Percentiles rank a stretch among this genome's conserved stretches.
These are phyloP conservation scores for Dimargaris xerosporica DNA, from an alignment of 192 early-diverging fungal species.

Conservation along the genomic window DNA sequence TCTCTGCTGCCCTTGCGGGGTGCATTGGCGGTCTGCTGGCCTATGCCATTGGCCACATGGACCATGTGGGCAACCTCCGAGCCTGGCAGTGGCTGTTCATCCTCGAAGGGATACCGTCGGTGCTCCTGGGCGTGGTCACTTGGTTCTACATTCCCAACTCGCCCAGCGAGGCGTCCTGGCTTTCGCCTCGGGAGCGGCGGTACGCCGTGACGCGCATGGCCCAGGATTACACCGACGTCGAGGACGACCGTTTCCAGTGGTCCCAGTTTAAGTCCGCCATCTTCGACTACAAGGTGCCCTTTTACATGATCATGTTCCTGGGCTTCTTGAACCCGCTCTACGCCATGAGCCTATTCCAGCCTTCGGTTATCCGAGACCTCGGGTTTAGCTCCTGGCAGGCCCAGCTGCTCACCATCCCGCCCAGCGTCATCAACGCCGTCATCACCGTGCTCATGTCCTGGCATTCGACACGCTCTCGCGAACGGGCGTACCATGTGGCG, in stretches of 20 bases:
- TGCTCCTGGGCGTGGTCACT: constrained; percentile 28
- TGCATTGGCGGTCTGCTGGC: constrained; percentile 37
- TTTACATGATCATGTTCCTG: constrained; percentile 12
- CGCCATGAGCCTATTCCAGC: constrained; percentile 13
- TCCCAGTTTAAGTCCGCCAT: constrained; percentile 3
- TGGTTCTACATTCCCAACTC: constrained; percentile 41
- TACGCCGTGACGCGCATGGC: constrained; percentile 3
- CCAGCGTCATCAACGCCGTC: constrained; percentile 7
- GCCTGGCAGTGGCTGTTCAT: constrained; percentile 57
- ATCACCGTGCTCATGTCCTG: constrained; percentile 4
- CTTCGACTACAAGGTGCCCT: background rate
- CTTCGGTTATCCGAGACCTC: constrained; percentile 9
- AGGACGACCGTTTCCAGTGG: constrained; percentile 2
- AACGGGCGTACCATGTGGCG: constrained; percentile 11
- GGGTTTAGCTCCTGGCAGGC: constrained; percentile 8
- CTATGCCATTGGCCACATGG: constrained; percentile 36
- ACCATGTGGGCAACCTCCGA: constrained; percentile 30
- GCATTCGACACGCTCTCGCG: constrained; percentile 2
- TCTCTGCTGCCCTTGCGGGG: constrained; percentile 30
- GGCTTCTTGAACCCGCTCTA: constrained; percentile 12
- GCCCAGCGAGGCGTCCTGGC: constrained; percentile 20
- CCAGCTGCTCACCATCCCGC: constrained; percentile 12
- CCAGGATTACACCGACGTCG: constrained; percentile 1
- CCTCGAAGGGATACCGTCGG: constrained; percentile 40
- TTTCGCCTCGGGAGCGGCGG: background rate